Evolutionary conservation across 2,329 filamentous ascomycete species (phyloP).

Genomic region (Trichoderma oligosporum): DNA sequence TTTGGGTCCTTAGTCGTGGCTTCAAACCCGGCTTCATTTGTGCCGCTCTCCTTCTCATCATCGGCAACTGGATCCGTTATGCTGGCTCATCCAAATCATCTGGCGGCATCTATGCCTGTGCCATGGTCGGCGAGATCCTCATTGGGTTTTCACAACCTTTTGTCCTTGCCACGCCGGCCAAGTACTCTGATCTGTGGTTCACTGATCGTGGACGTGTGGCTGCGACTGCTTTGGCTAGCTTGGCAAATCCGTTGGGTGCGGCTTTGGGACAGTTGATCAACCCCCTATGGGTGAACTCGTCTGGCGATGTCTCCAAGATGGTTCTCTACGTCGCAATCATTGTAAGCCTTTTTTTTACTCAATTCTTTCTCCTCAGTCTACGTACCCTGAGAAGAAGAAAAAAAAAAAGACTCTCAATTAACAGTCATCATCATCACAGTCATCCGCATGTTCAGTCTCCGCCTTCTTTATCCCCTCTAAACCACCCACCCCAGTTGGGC

Average conservation of each 20-base stretch:
- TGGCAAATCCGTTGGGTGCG: constrained; percentile 87
- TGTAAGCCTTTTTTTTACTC: constrained; percentile 45
- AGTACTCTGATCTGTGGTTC: constrained; percentile 95
- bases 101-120: constrained; percentile 65
- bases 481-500: constrained; percentile 73
- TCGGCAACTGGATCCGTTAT: constrained; percentile 91
- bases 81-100: constrained; percentile 56
- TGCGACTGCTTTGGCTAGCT: constrained; percentile 77
- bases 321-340: constrained; percentile 83
- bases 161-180: constrained; percentile 80
- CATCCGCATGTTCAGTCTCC: constrained; percentile 57
- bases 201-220: constrained; percentile 76
- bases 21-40: constrained; percentile 73
- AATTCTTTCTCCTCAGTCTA: too few relatives aligned
- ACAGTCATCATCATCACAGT: constrained; percentile 31
- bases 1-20: constrained; percentile 75
- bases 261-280: constrained; percentile 84
- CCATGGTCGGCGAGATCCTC: constrained; percentile 89
- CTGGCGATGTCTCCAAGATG: constrained; percentile 69
- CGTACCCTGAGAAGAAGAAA: not conserved
- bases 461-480: constrained; percentile 74
- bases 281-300: constrained; percentile 65
- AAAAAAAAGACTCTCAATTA: not conserved
- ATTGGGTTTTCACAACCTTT: constrained; percentile 90
- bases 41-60: constrained; percentile 67